Evolutionary conservation across 2,329 filamentous ascomycete species (phyloP).

Genomic region (Calonectria montana): DNA sequence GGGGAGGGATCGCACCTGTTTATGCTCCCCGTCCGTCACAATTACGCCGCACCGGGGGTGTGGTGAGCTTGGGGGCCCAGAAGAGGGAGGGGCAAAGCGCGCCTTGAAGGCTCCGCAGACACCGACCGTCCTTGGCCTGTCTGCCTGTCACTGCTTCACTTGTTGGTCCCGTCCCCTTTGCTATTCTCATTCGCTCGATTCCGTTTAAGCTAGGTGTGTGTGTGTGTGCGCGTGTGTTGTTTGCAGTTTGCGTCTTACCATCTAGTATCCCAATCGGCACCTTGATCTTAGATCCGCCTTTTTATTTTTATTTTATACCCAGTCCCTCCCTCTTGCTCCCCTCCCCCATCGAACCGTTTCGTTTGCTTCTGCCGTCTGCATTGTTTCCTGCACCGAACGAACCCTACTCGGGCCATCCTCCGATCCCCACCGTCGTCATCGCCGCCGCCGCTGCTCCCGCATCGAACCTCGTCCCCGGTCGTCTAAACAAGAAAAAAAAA

Average conservation of each 20-base stretch:
- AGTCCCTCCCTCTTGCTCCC: neutral
- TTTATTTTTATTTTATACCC: too few relatives aligned
- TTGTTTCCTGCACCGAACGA: neutral
- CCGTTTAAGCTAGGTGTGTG: neutral
- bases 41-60: neutral
- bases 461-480: neutral
- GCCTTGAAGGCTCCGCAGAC: neutral
- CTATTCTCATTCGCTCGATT: neutral
- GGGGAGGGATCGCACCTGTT: neutral
- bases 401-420: neutral
- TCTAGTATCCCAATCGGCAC: neutral
- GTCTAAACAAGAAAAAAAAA: neutral
- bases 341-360: neutral
- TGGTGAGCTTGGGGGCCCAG: neutral
- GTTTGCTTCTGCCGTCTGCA: neutral
- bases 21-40: neutral
- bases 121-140: neutral
- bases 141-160: neutral
- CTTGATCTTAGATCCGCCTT: neutral
- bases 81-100: neutral
- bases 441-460: neutral
- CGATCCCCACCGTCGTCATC: neutral
- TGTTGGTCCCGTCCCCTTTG: neutral
- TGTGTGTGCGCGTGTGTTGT: neutral
- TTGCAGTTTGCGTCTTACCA: slow-evolving; percentile 2